Base-by-base conservation (phyloP, 768 basidiomycete species). In the Russula olivacea region DNA sequence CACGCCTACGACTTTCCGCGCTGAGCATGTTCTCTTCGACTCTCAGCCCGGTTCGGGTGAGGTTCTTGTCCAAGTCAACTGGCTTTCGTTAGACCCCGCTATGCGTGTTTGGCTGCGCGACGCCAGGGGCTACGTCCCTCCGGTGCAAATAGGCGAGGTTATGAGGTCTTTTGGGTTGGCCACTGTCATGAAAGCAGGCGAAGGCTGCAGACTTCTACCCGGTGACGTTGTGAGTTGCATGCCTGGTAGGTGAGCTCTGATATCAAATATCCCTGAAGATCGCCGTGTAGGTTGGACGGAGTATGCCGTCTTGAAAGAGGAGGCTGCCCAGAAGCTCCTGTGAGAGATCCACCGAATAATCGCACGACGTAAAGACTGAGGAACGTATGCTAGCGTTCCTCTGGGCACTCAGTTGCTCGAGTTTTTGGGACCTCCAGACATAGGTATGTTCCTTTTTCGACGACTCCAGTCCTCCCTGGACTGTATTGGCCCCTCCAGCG, bases 81-180 rank as follows among this genome's bases (percentile, higher is more conserved):
- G 87, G 78, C 70, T 93, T 36, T 86, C 85, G 38, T 72, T 97
- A 66, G 94, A 97, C 69, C 93, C 94, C 21, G 91, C 92, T 0
- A 92, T 93, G 91, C 81, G 93, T 10, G 84, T 83, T 14, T 97
- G 89, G 81, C 70, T 98, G 55, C 83, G 81, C 64, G 88, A 91
- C 71, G 71, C 70, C 17, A 79, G 93, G 51, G 86, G 83, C 68
- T 92, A 93, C 70, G 54, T 89, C 17, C 82, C 82, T 36, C 66
- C 66, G 0, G 72, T 75, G 3, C 61, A 74, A 57, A 75, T 81
- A 53, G 76, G 75, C 21, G 78, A 72, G 28, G 82, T 83, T 5
- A 93, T 94, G 91, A 82, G 90, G 12, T 83, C 86, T 0, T 60
- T 68, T 19, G 87, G 83, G 1, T 71, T 93, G 19, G 90, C 87